These are phyloP conservation scores for Thyridium curvatum DNA, from an alignment of 2,329 filamentous ascomycete genomes.

Conservation along the genomic window DNA sequence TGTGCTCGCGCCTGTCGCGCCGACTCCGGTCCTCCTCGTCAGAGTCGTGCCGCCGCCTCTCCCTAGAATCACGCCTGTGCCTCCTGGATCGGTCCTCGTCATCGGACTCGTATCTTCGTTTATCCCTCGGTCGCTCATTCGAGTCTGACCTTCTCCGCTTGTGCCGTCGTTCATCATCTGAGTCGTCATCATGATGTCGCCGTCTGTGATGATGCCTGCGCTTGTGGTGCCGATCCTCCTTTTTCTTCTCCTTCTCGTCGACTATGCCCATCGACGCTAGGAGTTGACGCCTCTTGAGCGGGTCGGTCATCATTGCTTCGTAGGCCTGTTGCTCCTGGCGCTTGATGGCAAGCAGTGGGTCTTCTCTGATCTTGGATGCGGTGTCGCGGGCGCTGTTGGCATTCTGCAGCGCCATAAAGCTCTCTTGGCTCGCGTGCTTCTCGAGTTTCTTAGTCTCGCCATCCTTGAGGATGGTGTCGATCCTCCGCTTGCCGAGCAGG, in stretches of 20 bases:
- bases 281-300: conserved; percentile 59
- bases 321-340: conserved; percentile 81
- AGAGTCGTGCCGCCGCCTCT: not conserved
- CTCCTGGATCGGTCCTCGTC: not conserved
- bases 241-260: conserved; percentile 32
- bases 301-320: conserved; percentile 74
- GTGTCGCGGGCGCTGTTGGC: conserved; percentile 74
- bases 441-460: conserved; percentile 75
- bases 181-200: conserved; percentile 26
- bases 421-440: conserved; percentile 60
- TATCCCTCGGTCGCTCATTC: conserved; percentile 7
- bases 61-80: not conserved
- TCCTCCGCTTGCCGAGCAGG: conserved; percentile 82
- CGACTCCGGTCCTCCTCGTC: not conserved
- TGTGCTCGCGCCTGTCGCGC: not conserved
- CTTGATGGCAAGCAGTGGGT: conserved; percentile 90
- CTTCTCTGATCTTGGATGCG: conserved; percentile 79
- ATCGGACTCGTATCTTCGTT: not conserved
- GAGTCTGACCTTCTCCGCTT: conserved; percentile 19
- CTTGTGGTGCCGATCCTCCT: conserved; percentile 34
- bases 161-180: conserved; percentile 18
- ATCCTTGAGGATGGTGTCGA: conserved; percentile 76
- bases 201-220: conserved; percentile 32
- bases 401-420: conserved; percentile 55
- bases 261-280: conserved; percentile 56